These are phyloP conservation scores for Sclerotinia borealis DNA, from an alignment of 2,329 filamentous ascomycete species.

Conservation along the genomic window DNA sequence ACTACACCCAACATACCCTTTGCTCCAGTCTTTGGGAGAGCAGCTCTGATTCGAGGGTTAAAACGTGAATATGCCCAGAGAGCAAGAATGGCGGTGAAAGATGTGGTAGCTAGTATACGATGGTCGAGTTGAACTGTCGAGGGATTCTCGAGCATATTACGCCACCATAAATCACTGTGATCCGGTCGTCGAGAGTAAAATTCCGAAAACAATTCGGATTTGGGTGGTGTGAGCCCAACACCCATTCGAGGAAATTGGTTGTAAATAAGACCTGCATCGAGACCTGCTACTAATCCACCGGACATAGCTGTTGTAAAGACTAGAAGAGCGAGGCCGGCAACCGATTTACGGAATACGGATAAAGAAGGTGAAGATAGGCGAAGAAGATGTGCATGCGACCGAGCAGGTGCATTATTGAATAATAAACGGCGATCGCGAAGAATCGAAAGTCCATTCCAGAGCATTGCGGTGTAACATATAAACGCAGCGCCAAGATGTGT, in stretches of 20 bases:
- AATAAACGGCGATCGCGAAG: constrained; percentile 66
- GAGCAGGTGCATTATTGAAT: constrained; percentile 58
- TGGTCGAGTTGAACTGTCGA: constrained; percentile 94
- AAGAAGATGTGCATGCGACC: constrained; percentile 49
- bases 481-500: constrained; percentile 89
- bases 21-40: constrained; percentile 57
- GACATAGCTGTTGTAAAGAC: constrained; percentile 91
- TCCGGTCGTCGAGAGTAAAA: constrained; percentile 81
- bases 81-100: constrained; percentile 72
- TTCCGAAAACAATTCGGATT: constrained; percentile 72
- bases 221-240: constrained; percentile 71
- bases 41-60: constrained; percentile 46
- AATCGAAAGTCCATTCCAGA: constrained; percentile 79
- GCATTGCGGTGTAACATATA: constrained; percentile 88
- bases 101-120: constrained; percentile 83
- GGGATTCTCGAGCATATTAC: constrained; percentile 96
- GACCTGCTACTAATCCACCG: constrained; percentile 84
- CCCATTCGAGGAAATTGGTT: constrained; percentile 99
- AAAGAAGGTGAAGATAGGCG: constrained; percentile 63
- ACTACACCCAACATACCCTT: constrained; percentile 74
- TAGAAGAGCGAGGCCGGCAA: constrained; percentile 63
- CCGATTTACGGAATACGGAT: constrained; percentile 64
- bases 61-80: constrained; percentile 77
- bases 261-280: constrained; percentile 96
- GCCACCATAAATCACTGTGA: constrained; percentile 83